Conservation (phyloP, 257 asterid species). For the Ophiorrhiza pumila region DNA sequence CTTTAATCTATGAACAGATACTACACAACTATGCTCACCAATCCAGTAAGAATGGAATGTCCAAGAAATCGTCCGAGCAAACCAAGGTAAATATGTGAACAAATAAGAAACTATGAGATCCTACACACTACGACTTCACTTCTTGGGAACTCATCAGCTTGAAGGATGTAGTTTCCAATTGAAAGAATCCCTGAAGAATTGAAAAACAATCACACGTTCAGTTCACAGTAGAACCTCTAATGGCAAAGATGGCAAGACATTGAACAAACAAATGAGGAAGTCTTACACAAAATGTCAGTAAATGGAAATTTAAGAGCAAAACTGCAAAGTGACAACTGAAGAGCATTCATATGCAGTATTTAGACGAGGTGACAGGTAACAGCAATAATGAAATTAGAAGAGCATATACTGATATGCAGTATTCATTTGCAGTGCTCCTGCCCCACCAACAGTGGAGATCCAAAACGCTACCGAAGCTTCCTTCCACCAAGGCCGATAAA, state of each 20-base stretch:
- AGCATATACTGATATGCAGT: too few relatives aligned
- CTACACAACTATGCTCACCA: background rate
- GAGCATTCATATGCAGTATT: background rate
- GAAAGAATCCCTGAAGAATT: background rate
- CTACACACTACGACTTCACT: background rate
- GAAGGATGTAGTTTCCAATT: background rate
- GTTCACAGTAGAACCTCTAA: background rate
- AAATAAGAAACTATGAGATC: background rate
- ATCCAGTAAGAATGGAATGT: background rate
- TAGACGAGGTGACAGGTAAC: background rate
- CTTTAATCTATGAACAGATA: background rate
- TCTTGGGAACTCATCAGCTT: background rate
- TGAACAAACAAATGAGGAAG: background rate
- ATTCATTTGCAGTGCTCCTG: background rate
- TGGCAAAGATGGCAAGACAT: background rate
- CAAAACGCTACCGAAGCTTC: background rate
- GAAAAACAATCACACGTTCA: background rate
- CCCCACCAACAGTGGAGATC: background rate
- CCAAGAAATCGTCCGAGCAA: background rate
- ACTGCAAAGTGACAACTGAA: background rate
- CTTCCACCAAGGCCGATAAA: background rate
- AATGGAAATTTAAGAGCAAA: background rate
- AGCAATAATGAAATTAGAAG: too few relatives aligned
- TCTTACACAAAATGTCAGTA: too few relatives aligned
- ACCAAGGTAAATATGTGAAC: background rate